phyloP scores from a whole-genome alignment of 441 rosid genomes.

The Syzygium malaccense region DNA sequence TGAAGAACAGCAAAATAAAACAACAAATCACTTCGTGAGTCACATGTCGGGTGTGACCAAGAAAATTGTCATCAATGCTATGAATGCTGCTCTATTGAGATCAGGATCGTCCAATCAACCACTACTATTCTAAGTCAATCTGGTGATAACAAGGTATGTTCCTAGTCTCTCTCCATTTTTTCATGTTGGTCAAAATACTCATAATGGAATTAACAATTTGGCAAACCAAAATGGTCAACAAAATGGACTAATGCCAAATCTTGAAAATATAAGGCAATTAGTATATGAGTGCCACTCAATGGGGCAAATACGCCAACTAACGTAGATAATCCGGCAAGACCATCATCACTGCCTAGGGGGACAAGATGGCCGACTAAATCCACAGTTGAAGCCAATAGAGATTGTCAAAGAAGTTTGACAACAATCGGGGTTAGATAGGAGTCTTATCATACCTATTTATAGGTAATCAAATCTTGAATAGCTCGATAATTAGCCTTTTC shows the following conservation, averaged over 20 bases:
- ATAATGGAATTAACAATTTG: background rate
- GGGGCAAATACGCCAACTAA: background rate
- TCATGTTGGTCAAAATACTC: background rate
- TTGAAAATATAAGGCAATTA: background rate
- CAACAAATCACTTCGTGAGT: background rate
- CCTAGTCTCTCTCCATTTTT: background rate
- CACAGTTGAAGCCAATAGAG: background rate
- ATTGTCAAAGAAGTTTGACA: background rate
- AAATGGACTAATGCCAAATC: background rate
- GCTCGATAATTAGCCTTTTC: background rate
- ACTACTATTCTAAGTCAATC: background rate
- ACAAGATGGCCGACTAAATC: background rate
- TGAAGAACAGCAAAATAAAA: background rate
- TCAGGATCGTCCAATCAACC: background rate
- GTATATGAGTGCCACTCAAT: background rate
- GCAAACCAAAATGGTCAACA: background rate
- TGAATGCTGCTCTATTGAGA: background rate
- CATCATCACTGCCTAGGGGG: background rate
- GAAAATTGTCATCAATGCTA: background rate
- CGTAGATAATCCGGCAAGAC: background rate
- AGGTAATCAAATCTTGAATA: background rate
- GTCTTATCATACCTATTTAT: background rate
- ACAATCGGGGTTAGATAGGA: background rate
- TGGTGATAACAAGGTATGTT: background rate
- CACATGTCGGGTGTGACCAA: background rate